phyloP scores from a whole-genome alignment of 495 filamentous ascomycete genomes.

The Cudoniella acicularis region DNA sequence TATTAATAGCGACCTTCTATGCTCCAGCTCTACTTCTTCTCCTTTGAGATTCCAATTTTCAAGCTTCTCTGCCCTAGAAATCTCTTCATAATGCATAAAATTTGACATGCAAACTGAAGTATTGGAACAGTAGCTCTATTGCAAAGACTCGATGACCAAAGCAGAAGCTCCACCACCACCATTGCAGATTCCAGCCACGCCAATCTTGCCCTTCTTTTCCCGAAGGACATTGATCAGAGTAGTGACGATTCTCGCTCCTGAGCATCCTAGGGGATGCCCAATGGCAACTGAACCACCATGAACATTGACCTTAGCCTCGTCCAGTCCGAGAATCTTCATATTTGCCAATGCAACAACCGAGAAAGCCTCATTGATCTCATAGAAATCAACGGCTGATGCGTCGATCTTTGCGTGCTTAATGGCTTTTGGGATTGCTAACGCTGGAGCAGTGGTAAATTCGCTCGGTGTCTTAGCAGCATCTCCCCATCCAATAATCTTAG shows the following conservation, averaged over 20 bases:
- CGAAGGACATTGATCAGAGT: slow-evolving; percentile 85
- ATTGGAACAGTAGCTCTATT: slow-evolving; percentile 15
- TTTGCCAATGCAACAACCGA: slow-evolving; percentile 95
- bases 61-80: no score
- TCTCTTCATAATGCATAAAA: no score
- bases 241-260: slow-evolving; percentile 88
- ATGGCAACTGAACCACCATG: slow-evolving; percentile 95
- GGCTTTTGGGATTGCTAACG: slow-evolving; percentile 95
- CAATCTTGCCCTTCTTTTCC: slow-evolving; percentile 89
- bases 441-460: slow-evolving; percentile 93
- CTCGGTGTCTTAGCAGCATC: slow-evolving; percentile 85
- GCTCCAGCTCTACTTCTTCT: no score
- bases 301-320: slow-evolving; percentile 86
- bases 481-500: slow-evolving; percentile 94
- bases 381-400: slow-evolving; percentile 76
- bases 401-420: slow-evolving; percentile 83
- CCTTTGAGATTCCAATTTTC: no score
- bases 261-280: slow-evolving; percentile 90
- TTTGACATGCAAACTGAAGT: no score
- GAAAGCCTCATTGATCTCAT: slow-evolving; percentile 99
- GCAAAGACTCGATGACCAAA: slow-evolving; percentile 70
- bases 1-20: no score
- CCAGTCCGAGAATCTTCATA: slow-evolving; percentile 77
- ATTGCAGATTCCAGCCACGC: slow-evolving; percentile 94
- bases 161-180: slow-evolving; percentile 93